Conservation (phyloP, 2,329 filamentous ascomycete genomes). For the Diaporthe sp. region DNA sequence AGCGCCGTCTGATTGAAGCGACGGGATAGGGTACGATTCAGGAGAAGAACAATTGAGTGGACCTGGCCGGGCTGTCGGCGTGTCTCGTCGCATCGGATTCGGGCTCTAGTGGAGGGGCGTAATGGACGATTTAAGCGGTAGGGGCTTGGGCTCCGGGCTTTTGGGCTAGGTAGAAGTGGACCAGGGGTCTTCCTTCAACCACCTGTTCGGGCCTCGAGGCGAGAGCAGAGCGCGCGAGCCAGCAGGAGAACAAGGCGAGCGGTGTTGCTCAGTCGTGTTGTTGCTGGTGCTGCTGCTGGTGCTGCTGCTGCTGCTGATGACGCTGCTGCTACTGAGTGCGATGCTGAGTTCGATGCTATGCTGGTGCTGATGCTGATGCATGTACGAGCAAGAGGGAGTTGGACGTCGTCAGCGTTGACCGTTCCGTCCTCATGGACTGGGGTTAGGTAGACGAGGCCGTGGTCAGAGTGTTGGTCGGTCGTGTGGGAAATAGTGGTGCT, state of each 20-base stretch:
- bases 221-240: slow-evolving; percentile 3
- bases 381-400: background rate
- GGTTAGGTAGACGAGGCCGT: background rate
- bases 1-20: slow-evolving; percentile 4
- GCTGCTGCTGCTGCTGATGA: background rate
- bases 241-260: slow-evolving; percentile 7
- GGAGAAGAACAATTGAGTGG: slow-evolving; percentile 40
- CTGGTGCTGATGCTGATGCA: background rate
- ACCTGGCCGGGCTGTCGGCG: slow-evolving; percentile 36
- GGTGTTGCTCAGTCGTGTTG: background rate
- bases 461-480: background rate
- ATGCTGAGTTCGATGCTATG: background rate
- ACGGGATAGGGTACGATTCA: slow-evolving; percentile 37
- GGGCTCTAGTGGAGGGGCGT: slow-evolving; percentile 33
- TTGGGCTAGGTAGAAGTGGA: slow-evolving; percentile 31
- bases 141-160: slow-evolving; percentile 18
- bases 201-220: slow-evolving; percentile 20
- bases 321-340: background rate
- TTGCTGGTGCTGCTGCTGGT: background rate
- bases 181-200: slow-evolving; percentile 27
- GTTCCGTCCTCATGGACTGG: background rate
- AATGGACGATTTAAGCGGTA: slow-evolving; percentile 33
- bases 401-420: background rate
- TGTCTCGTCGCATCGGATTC: slow-evolving; percentile 38
- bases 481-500: background rate